Base-by-base conservation (phyloP, 495 filamentous ascomycete species). In the Trichoderma reesei region DNA sequence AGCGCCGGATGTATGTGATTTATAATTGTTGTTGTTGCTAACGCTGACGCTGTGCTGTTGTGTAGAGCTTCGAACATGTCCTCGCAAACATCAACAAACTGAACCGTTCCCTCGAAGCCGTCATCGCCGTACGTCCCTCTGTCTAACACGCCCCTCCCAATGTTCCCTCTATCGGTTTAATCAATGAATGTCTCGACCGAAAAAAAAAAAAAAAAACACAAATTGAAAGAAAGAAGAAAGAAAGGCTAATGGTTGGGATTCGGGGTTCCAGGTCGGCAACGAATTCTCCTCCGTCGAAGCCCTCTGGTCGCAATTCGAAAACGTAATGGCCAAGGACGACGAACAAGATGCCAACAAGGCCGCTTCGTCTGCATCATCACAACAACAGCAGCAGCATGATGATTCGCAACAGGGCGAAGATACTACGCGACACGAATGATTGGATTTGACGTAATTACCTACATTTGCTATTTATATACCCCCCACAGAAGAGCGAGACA, bases 201-300 rank as follows among this genome's bases (percentile, higher is more conserved):
- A 26, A 26, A 26, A 26, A 1, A 26, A 26, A 61, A 41, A 2
- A 33, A 11, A 0, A 16, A 5, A 4, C 1, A 37, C 16, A 26
- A 8, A 37, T 8, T 10, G 34, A n/a, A 5, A 37, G 5, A 16
- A 61, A 41, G 7, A 33, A 11, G 1, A 6, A 61, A 5, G 59
- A 60, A 16, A 38, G 14, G 34, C 16, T 31, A 34, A 39, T 31
- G 16, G 6, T 7, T 61, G 7, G 14, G 0, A 1, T 26, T 26
- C 26, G 3, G 14, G 8, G 11, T 9, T 1, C 6, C 59, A 92
- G 90, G 90, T 98, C 36, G 94, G 94, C 8, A 97, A 96, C 72
- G 94, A 98, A 70, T 98, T 98, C 72, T 85, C 89, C n/a, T 90
- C 89, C 9, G 94, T 98, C 18, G 94, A 98, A 75, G 91, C 90